These are phyloP conservation scores for Solanum sitiens DNA, from an alignment of 257 asterid species.

Conservation along the genomic window DNA sequence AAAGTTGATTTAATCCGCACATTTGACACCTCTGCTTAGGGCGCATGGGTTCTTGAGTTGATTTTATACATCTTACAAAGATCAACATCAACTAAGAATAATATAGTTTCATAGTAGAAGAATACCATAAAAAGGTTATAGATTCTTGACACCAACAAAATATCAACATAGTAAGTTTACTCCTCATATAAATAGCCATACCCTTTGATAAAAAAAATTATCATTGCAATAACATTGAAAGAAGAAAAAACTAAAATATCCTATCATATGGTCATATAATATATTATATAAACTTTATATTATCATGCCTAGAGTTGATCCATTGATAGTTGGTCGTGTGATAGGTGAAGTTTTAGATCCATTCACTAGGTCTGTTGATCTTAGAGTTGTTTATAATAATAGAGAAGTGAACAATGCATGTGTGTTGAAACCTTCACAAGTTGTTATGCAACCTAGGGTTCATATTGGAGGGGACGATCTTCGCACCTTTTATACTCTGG, in stretches of 20 bases:
- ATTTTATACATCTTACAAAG: neutral
- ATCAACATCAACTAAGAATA: neutral
- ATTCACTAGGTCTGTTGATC: slow-evolving; percentile 35
- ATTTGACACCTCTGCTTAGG: neutral
- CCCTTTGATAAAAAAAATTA: neutral
- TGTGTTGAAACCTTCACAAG: slow-evolving; percentile 54
- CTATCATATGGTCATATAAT: neutral
- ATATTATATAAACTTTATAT: neutral
- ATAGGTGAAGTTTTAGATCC: slow-evolving; percentile 69
- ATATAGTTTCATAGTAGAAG: neutral
- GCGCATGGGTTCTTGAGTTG: neutral
- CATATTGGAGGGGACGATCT: slow-evolving; percentile 74
- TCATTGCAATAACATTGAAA: neutral
- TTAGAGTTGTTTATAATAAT: slow-evolving; percentile 25
- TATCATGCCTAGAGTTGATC: slow-evolving; percentile 45
- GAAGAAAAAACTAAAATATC: neutral
- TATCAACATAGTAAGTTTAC: neutral
- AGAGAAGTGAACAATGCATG: slow-evolving; percentile 48
- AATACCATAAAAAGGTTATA: neutral
- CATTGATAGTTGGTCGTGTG: slow-evolving; percentile 54
- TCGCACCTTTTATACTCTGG: slow-evolving; percentile 60
- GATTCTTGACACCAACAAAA: neutral
- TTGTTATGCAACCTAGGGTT: slow-evolving; percentile 55
- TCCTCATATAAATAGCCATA: neutral
- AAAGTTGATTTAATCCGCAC: neutral